These are phyloP conservation scores for Talaromyces sp. DNA, from an alignment of 2,329 filamentous ascomycete species.

Conservation along the genomic window DNA sequence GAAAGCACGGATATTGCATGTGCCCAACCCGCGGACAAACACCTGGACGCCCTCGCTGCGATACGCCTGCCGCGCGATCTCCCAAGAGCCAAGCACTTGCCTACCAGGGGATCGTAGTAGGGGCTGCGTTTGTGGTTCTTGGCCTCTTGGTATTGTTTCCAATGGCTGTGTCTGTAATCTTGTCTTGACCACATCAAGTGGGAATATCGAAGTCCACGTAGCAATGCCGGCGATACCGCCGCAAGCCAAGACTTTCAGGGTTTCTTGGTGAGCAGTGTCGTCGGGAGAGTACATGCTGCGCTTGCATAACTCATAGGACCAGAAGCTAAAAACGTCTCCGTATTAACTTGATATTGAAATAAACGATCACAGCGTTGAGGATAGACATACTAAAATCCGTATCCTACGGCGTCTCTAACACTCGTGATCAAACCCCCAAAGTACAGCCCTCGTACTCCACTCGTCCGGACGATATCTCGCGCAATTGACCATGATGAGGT, in stretches of 20 bases:
- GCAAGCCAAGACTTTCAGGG: slow-evolving; percentile 67
- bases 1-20: slow-evolving; percentile 84
- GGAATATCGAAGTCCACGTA: slow-evolving; percentile 88
- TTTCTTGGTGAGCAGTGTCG: slow-evolving; percentile 45
- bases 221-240: slow-evolving; percentile 82
- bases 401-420: slow-evolving; percentile 81
- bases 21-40: slow-evolving; percentile 69
- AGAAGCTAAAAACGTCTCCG: slow-evolving; percentile 55
- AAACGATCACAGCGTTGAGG: neutral
- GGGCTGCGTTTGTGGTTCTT: slow-evolving; percentile 18
- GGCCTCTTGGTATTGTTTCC: slow-evolving; percentile 14
- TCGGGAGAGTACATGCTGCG: slow-evolving; percentile 41
- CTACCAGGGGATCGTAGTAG: slow-evolving; percentile 17
- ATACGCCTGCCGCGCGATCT: slow-evolving; percentile 64
- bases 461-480: slow-evolving; percentile 53
- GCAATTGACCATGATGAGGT: slow-evolving; percentile 61
- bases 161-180: slow-evolving; percentile 71
- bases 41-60: slow-evolving; percentile 54
- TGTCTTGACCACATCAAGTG: slow-evolving; percentile 88
- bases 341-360: neutral
- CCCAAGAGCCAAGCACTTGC: slow-evolving; percentile 49
- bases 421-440: slow-evolving; percentile 77
- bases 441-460: slow-evolving; percentile 68
- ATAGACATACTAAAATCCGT: slow-evolving; percentile 73
- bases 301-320: slow-evolving; percentile 77